A percentile compares a stretch with the other conserved stretches of the same genome.
These are phyloP conservation scores for Vitis rotundifolia DNA, from an alignment of 164 flowering plant species.

Conservation along the genomic window DNA sequence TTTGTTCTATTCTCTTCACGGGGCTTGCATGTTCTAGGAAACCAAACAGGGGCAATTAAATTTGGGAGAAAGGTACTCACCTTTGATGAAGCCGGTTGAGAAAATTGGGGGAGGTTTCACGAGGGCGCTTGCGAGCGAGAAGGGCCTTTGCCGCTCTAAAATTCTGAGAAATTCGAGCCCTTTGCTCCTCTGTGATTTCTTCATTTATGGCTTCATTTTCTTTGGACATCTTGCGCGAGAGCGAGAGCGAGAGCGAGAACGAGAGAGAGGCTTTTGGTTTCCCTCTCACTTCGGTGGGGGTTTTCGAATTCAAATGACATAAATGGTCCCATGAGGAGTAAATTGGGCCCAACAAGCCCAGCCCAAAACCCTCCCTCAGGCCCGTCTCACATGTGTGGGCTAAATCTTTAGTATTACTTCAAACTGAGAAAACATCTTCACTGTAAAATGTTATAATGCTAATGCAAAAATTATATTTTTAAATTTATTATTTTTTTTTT, in stretches of 20 bases:
- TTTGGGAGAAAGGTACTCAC: conserved; percentile 10
- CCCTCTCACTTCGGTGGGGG: background rate
- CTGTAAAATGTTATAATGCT: no score
- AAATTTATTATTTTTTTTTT: no score
- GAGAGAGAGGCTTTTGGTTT: background rate
- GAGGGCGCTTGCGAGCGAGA: conserved; percentile 67
- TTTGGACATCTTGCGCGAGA: conserved; percentile 24
- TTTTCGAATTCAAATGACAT: no score
- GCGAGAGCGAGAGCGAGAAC: background rate
- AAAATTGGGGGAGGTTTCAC: background rate
- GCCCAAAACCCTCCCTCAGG: no score
- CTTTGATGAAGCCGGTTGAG: conserved; percentile 1
- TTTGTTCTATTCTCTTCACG: background rate
- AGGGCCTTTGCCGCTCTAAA: conserved; percentile 80
- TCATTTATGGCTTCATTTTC: conserved; percentile 22
- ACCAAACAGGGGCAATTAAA: background rate
- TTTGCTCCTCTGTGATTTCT: conserved; percentile 48
- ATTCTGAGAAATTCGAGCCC: conserved; percentile 63
- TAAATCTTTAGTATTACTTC: no score
- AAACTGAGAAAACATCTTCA: no score
- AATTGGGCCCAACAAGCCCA: no score
- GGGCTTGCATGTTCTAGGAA: background rate
- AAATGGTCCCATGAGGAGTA: no score
- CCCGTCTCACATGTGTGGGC: no score
- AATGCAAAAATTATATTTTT: no score